phyloP scores from a whole-genome alignment of 2,329 filamentous ascomycete species.

The Didymella lethalis region DNA sequence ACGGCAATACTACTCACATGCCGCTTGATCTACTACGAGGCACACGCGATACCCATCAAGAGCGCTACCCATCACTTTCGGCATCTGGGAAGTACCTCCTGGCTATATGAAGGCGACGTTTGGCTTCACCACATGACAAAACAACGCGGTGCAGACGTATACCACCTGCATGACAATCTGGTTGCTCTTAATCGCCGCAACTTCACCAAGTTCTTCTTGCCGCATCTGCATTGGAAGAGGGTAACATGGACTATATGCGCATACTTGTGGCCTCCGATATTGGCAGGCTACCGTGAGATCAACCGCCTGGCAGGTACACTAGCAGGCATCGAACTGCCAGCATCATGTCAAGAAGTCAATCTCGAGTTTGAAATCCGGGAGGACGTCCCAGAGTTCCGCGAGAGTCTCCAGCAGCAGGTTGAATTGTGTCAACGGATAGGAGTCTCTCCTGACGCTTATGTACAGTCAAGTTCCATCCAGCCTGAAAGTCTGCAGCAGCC shows the following conservation, averaged over 20 bases:
- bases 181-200: slow-evolving; percentile 1
- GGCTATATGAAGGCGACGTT: slow-evolving; percentile 22
- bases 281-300: slow-evolving; percentile 19
- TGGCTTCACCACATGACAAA: slow-evolving; percentile 32
- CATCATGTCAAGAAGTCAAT: slow-evolving; percentile 35
- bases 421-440: slow-evolving; percentile 17
- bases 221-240: slow-evolving; percentile 34
- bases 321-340: slow-evolving; percentile 20
- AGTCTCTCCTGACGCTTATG: background rate
- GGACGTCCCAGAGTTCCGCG: slow-evolving; percentile 18
- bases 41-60: slow-evolving; percentile 45
- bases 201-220: slow-evolving; percentile 24
- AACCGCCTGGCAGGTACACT: slow-evolving; percentile 15
- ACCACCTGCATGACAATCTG: slow-evolving; percentile 35
- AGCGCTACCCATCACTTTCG: slow-evolving; percentile 39
- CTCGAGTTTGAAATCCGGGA: slow-evolving; percentile 34
- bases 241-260: slow-evolving; percentile 36
- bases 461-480: background rate
- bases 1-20: slow-evolving; percentile 51
- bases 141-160: slow-evolving; percentile 30
- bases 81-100: slow-evolving; percentile 14
- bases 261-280: slow-evolving; percentile 19
- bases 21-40: slow-evolving; percentile 51
- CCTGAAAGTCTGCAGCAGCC: background rate
- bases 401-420: slow-evolving; percentile 16